These are phyloP conservation scores for Colletotrichum sojae DNA, from an alignment of 2,329 filamentous ascomycete species.

Conservation along the genomic window DNA sequence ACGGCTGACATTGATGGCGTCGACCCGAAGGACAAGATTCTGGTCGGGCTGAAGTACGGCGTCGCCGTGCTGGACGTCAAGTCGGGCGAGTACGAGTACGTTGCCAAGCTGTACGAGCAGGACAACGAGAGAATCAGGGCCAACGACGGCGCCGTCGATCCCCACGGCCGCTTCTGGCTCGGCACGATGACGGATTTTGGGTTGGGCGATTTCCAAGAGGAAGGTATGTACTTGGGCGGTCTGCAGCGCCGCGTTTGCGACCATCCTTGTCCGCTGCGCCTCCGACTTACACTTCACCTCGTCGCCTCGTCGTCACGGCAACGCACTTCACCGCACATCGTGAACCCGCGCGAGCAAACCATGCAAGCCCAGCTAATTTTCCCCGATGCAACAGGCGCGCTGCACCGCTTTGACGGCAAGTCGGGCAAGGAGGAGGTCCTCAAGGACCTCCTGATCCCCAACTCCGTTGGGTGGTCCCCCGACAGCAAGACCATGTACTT, in stretches of 20 bases:
- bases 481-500: constrained; percentile 84
- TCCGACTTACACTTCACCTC: not conserved
- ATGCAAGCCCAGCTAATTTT: constrained; percentile 20
- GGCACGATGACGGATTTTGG: constrained; percentile 86
- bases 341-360: not conserved
- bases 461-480: constrained; percentile 85
- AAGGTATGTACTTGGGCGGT: constrained; percentile 60
- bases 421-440: constrained; percentile 72
- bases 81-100: constrained; percentile 67
- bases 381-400: constrained; percentile 66
- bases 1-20: constrained; percentile 84
- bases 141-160: constrained; percentile 89
- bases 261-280: constrained; percentile 6
- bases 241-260: not conserved
- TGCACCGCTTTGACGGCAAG: constrained; percentile 80
- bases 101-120: constrained; percentile 62
- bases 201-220: constrained; percentile 69
- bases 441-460: constrained; percentile 81
- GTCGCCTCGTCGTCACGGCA: constrained; percentile 10
- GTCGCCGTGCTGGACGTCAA: constrained; percentile 82
- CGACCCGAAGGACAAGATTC: constrained; percentile 74
- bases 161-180: constrained; percentile 85
- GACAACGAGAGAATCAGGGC: constrained; percentile 71
- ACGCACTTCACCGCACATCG: constrained; percentile 10
- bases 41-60: constrained; percentile 86